Conservation (phyloP, 2,329 filamentous ascomycete genomes). For the Pseudogymnoascus sp. region DNA sequence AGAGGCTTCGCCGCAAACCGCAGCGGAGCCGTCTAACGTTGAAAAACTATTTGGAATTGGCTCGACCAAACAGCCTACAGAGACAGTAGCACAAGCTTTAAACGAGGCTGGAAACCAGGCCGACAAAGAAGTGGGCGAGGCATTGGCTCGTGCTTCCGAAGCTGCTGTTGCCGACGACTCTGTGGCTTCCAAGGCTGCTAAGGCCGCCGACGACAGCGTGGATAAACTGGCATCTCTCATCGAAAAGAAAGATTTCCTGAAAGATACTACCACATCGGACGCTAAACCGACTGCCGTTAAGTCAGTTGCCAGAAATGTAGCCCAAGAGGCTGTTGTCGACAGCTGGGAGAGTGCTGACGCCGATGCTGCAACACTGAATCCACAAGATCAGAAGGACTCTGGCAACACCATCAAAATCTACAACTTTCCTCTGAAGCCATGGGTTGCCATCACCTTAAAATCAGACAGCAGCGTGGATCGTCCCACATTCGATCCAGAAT, state of each 20-base stretch:
- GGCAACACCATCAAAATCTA: conserved; percentile 67
- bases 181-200: conserved; percentile 40
- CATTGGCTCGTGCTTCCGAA: conserved; percentile 41
- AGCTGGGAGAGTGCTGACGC: conserved; percentile 85
- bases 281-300: conserved; percentile 40
- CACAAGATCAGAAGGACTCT: conserved; percentile 56
- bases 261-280: conserved; percentile 42
- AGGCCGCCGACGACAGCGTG: conserved; percentile 40
- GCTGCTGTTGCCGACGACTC: not conserved
- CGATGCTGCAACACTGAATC: conserved; percentile 45
- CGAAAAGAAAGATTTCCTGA: conserved; percentile 43
- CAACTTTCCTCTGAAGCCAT: conserved; percentile 91
- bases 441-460: conserved; percentile 77
- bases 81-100: conserved; percentile 65
- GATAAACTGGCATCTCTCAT: conserved; percentile 43
- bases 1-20: conserved; percentile 21
- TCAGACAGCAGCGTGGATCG: conserved; percentile 46
- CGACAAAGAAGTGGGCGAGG: conserved; percentile 54
- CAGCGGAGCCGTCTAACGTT: conserved; percentile 31
- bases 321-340: conserved; percentile 57
- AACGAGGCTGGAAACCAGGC: conserved; percentile 54
- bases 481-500: conserved; percentile 56
- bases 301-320: conserved; percentile 47
- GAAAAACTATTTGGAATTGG: conserved; percentile 27
- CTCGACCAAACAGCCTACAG: conserved; percentile 35